These are phyloP conservation scores for Rosa multiflora DNA, from an alignment of 306 rosid genomes.

Conservation along the genomic window DNA sequence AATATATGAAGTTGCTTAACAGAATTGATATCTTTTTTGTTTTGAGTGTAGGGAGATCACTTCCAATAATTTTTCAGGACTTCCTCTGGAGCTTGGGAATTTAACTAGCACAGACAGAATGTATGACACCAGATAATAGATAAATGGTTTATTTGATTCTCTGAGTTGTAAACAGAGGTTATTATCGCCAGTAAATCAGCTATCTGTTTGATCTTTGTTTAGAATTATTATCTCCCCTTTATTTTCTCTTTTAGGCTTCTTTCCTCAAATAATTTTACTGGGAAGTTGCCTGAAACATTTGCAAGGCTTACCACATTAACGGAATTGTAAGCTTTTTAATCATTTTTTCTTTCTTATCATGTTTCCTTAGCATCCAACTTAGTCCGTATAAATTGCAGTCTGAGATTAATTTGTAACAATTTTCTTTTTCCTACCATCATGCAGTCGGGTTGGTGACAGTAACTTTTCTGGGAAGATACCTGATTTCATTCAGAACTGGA, in stretches of 20 bases:
- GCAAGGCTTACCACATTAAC: too few species aligned
- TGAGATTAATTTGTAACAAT: slow-evolving; percentile 20
- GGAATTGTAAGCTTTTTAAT: background rate
- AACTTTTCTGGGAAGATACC: too few species aligned
- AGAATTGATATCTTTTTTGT: background rate
- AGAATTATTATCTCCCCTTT: too few species aligned
- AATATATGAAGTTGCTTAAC: background rate
- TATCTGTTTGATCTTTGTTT: too few species aligned
- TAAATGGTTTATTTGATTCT: background rate
- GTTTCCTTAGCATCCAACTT: background rate
- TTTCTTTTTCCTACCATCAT: too few species aligned
- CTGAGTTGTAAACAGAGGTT: background rate
- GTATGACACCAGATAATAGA: background rate
- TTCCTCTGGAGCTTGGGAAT: slow-evolving; percentile 31
- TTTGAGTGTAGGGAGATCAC: slow-evolving; percentile 48
- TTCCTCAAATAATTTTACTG: too few species aligned
- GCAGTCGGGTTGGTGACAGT: too few species aligned
- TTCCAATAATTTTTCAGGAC: slow-evolving; percentile 59
- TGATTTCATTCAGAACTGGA: slow-evolving; percentile 41
- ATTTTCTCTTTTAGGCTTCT: too few species aligned
- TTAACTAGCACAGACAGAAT: background rate
- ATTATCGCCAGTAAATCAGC: too few species aligned
- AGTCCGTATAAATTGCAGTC: too few species aligned
- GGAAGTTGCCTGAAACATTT: too few species aligned
- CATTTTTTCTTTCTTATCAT: background rate